phyloP scores from a whole-genome alignment of 148 eudicot species.

The Camellia japonica region DNA sequence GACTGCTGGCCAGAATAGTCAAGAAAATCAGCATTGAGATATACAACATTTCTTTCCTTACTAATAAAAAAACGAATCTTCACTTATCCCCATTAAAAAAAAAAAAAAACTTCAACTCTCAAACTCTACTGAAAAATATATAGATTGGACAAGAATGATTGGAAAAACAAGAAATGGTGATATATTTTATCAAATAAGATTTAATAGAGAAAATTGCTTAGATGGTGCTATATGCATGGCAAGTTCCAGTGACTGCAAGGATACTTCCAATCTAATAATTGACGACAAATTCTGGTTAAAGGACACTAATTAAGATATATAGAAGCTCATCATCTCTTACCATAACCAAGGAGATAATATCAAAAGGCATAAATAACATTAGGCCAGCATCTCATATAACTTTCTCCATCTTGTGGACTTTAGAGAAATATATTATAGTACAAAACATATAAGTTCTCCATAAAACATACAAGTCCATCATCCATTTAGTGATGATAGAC shows the following conservation, averaged over 20 bases:
- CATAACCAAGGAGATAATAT: neutral
- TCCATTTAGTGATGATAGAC: neutral
- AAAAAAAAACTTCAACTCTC: neutral
- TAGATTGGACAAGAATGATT: neutral
- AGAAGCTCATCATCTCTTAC: neutral
- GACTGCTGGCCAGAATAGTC: slow-evolving; percentile 47
- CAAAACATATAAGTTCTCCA: neutral
- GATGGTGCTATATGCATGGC: neutral
- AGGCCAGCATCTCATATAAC: neutral
- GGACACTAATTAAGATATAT: neutral
- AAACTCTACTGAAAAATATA: neutral
- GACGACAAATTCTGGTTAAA: neutral
- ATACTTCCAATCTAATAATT: neutral
- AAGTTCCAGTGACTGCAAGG: neutral
- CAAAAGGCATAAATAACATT: neutral
- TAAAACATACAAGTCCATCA: neutral
- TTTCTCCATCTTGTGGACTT: neutral
- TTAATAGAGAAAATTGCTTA: neutral
- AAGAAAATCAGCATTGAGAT: slow-evolving; percentile 22
- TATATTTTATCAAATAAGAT: neutral
- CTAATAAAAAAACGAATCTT: neutral
- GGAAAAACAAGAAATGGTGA: neutral
- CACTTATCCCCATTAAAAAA: neutral
- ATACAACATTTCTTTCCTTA: slow-evolving; percentile 8
- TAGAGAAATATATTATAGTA: neutral